Percentiles rank a stretch among this genome's conserved stretches.
phyloP scores from a whole-genome alignment of 441 rosid species.

The Hura crepitans region DNA sequence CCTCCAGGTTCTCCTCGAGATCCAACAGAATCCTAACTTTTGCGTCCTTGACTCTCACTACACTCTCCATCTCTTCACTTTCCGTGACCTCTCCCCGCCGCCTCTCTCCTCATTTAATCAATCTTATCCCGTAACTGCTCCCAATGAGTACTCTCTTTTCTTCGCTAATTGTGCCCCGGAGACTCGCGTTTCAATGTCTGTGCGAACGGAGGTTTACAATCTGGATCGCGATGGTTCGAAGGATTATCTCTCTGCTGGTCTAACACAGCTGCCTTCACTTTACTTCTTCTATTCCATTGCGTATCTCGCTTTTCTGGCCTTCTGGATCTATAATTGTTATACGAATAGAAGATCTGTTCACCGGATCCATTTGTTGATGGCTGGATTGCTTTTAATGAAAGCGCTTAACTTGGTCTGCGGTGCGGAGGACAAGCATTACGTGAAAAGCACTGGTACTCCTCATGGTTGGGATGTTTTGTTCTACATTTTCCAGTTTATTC shows the following conservation, averaged over 20 bases:
- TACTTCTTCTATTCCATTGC: conserved; percentile 48
- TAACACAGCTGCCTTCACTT: conserved; percentile 70
- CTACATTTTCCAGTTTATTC: conserved; percentile 78
- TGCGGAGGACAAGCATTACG: conserved; percentile 83
- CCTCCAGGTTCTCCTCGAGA: conserved; percentile 77
- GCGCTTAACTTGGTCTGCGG: conserved; percentile 82
- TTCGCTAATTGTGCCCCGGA: conserved; percentile 86
- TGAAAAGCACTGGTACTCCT: conserved; percentile 83
- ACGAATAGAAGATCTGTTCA: conserved; percentile 51
- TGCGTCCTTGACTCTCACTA: conserved; percentile 85
- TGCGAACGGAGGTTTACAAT: conserved; percentile 71
- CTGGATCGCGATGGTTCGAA: conserved; percentile 52
- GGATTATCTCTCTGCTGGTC: conserved; percentile 85
- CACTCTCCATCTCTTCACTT: conserved; percentile 54
- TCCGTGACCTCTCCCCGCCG: conserved; percentile 86
- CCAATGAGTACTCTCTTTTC: conserved; percentile 84
- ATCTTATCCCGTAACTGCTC: conserved; percentile 59
- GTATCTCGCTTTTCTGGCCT: conserved; percentile 50
- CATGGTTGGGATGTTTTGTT: conserved; percentile 95
- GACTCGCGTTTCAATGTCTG: conserved; percentile 79
- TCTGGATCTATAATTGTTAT: conserved; percentile 61
- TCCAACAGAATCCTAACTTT: conserved; percentile 65
- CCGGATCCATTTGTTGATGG: conserved; percentile 83
- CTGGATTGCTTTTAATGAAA: conserved; percentile 67
- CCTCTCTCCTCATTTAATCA: conserved; percentile 56